Evolutionary conservation across 202 grass and related monocot species (phyloP).

Genomic region (Dendrocalamus latiflorus): DNA sequence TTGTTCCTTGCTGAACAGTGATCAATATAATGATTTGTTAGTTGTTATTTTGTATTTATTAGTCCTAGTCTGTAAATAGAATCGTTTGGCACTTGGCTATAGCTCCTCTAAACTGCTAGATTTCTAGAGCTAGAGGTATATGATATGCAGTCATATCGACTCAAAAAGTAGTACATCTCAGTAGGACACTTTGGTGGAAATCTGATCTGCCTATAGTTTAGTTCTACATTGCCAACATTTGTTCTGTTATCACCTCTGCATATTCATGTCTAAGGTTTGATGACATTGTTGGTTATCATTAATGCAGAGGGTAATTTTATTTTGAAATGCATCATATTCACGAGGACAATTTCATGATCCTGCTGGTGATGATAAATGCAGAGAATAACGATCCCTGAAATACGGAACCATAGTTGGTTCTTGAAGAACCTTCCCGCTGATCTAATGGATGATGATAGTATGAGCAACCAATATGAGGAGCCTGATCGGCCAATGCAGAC

Average conservation of each 20-base stretch:
- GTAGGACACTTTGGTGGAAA: neutral
- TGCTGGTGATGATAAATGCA: slow-evolving; percentile 28
- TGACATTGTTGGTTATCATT: neutral
- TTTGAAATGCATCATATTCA: neutral
- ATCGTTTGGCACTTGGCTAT: neutral
- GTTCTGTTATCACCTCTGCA: neutral
- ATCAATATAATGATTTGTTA: neutral
- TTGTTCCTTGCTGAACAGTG: neutral
- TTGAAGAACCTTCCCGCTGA: slow-evolving; percentile 72
- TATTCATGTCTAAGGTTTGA: neutral
- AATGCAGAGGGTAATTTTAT: neutral
- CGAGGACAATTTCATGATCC: neutral
- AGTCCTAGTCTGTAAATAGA: neutral
- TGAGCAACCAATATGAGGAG: slow-evolving; percentile 68
- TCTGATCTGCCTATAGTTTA: neutral
- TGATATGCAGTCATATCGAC: neutral
- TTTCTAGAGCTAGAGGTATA: neutral
- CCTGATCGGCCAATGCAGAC: slow-evolving; percentile 80
- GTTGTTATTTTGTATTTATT: neutral
- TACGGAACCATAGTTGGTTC: slow-evolving; percentile 63
- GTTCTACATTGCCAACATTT: neutral
- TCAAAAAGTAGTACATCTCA: neutral
- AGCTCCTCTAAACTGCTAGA: neutral
- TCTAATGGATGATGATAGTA: slow-evolving; percentile 56
- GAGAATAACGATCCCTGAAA: slow-evolving; percentile 71